A percentile compares a stretch with the other conserved stretches of the same genome.
These are phyloP conservation scores for Closterium sp. DNA, from an alignment of 139 green algal species.

Conservation along the genomic window DNA sequence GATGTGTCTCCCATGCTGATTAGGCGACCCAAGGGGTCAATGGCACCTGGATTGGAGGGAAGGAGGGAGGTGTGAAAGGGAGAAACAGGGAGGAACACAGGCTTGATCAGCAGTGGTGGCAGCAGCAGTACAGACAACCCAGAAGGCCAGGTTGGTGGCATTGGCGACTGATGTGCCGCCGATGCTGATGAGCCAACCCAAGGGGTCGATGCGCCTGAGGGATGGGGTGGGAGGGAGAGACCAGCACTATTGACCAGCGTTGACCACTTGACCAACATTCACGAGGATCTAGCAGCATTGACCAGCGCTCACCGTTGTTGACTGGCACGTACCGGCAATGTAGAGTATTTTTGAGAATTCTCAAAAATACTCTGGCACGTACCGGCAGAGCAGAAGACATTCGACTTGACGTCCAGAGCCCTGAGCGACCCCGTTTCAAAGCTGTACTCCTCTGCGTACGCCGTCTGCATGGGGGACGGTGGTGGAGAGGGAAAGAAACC, in stretches of 20 bases:
- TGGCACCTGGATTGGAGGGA: not conserved
- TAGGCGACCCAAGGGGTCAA: not conserved
- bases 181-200: not conserved
- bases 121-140: not conserved
- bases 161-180: not conserved
- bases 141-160: not conserved
- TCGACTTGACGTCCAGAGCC: not conserved
- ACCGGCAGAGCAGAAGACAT: constrained; percentile 3
- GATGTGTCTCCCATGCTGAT: constrained; percentile 4
- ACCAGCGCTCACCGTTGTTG: not conserved
- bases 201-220: too few species aligned
- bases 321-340: not conserved
- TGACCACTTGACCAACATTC: not conserved
- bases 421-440: not conserved
- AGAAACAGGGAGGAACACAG: too few species aligned
- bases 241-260: not conserved
- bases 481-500: too few species aligned
- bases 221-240: too few species aligned
- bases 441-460: not conserved
- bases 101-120: too few species aligned
- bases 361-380: too few species aligned
- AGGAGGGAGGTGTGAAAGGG: too few species aligned
- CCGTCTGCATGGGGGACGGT: not conserved
- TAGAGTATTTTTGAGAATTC: too few species aligned
- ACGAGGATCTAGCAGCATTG: not conserved